Evolutionary conservation across 768 basidiomycete genomes (phyloP).

Genomic region (Suillus alpinus): DNA sequence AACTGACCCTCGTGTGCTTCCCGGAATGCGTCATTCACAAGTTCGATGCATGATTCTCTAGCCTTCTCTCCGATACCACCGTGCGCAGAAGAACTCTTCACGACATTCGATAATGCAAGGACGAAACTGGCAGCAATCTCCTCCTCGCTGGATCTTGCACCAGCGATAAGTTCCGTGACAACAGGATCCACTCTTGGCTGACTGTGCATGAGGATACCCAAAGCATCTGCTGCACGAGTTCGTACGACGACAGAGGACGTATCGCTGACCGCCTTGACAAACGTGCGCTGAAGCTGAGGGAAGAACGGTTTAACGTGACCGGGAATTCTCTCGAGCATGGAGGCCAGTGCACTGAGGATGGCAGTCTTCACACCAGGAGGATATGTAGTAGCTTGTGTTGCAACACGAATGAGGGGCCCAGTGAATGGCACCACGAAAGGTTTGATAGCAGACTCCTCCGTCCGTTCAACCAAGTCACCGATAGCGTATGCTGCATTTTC

Average conservation of each 20-base stretch:
- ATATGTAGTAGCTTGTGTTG: conserved; percentile 84
- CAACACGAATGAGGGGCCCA: conserved; percentile 92
- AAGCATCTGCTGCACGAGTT: conserved; percentile 75
- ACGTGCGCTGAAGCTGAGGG: conserved; percentile 94
- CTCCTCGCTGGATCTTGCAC: conserved; percentile 60
- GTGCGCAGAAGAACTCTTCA: conserved; percentile 52
- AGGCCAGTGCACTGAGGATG: conserved; percentile 80
- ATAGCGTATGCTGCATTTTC: conserved; percentile 96
- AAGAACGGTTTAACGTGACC: conserved; percentile 96
- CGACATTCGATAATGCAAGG: conserved; percentile 73
- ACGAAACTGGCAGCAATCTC: conserved; percentile 74
- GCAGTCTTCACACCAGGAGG: conserved; percentile 92
- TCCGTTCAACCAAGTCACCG: conserved; percentile 90
- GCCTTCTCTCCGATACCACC: conserved; percentile 77
- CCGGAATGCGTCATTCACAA: conserved; percentile 77
- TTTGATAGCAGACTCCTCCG: conserved; percentile 83
- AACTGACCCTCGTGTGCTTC: conserved; percentile 62
- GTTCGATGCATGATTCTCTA: conserved; percentile 66
- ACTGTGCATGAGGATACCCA: conserved; percentile 87
- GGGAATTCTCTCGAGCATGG: conserved; percentile 84
- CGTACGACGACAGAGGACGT: conserved; percentile 75
- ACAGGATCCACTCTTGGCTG: conserved; percentile 92
- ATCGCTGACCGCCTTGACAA: conserved; percentile 90
- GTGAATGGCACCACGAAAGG: conserved; percentile 95
- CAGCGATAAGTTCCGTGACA: conserved; percentile 79